Base-by-base conservation (phyloP, 768 basidiomycete genomes). In the Rhizopogon vinicolor region DNA sequence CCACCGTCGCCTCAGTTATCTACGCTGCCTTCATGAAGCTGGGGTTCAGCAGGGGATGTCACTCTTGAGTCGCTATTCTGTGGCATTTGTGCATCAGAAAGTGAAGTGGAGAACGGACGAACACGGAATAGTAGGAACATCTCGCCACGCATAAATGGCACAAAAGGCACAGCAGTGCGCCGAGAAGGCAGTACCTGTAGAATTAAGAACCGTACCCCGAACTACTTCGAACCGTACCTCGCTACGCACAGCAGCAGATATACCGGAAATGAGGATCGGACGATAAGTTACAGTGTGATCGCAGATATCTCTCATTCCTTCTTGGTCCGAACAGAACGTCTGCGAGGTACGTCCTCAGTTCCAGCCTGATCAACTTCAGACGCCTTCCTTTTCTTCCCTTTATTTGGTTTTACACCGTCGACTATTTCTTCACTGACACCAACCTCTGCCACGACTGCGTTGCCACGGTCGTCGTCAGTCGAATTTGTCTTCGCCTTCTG, bases 311-410 rank as follows among this genome's bases (percentile, higher is more conserved):
- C 3, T 49, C 19, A 49, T 19, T 31, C 18, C 22, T 58, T 51
- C 40, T 56, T 66, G 7, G 41, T 54, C 51, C 70, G 64, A 44
- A 52, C 52, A 39, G 62, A 67, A 51, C 57, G 65, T 45, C 55
- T 66, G 18, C 51, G 65, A 52, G 64, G 62, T 3, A 7, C 43
- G 35, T 60, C 58, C 16, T 37, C 49, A 35, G 56, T 53, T 45
- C 31, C 43, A 31, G 50, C 33, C 4, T 35, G 35, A n/a, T 51
- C 2, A 12, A 10, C 44, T n/a, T 41, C 33, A 16, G 57, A 48
- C 33, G 2, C 48, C 48, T 61, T 68, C 61, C 70, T 61, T 58
- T 72, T 70, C 54, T 54, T 60, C n/a, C 57, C 55, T 35, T 31
- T 56, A 16, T 18, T 56, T 22, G 45, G 35, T 18, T 46, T 31